phyloP scores from a whole-genome alignment of 2,329 filamentous ascomycete species.

The Penicillium italicum region DNA sequence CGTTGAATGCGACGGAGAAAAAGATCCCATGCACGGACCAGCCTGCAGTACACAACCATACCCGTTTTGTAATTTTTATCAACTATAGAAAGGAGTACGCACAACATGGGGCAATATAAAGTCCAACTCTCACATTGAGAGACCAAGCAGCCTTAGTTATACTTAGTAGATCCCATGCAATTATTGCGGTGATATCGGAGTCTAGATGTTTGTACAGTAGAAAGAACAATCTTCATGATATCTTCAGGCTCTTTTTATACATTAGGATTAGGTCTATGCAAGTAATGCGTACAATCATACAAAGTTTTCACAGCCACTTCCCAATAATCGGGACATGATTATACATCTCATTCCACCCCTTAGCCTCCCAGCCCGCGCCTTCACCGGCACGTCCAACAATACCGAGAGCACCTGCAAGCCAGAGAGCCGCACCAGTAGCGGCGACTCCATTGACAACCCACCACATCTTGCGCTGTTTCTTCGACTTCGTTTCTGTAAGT shows the following conservation, averaged over 20 bases:
- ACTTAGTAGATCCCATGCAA: neutral
- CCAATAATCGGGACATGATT: conserved; percentile 56
- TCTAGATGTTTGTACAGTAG: neutral
- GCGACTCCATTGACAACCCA: conserved; percentile 66
- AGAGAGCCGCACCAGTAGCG: conserved; percentile 59
- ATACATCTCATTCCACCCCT: conserved; percentile 73
- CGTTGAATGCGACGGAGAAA: conserved; percentile 13
- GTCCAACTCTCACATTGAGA: neutral
- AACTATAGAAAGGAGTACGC: too few relatives aligned
- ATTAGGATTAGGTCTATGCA: neutral
- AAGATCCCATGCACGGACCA: conserved; percentile 24
- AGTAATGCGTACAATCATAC: neutral
- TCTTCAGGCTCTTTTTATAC: neutral
- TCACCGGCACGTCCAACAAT: conserved; percentile 69
- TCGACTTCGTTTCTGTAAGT: conserved; percentile 49
- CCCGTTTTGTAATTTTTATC: conserved; percentile 3
- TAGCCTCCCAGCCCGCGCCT: conserved; percentile 73
- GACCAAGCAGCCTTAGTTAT: neutral
- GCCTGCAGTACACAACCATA: neutral
- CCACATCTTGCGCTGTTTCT: conserved; percentile 61
- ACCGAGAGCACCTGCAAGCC: conserved; percentile 77
- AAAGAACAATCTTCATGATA: neutral
- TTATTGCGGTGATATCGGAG: neutral
- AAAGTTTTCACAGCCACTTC: conserved; percentile 45
- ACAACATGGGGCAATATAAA: too few relatives aligned